Base-by-base conservation (phyloP, 305 asterid species). In the Fraxinus sp. region DNA sequence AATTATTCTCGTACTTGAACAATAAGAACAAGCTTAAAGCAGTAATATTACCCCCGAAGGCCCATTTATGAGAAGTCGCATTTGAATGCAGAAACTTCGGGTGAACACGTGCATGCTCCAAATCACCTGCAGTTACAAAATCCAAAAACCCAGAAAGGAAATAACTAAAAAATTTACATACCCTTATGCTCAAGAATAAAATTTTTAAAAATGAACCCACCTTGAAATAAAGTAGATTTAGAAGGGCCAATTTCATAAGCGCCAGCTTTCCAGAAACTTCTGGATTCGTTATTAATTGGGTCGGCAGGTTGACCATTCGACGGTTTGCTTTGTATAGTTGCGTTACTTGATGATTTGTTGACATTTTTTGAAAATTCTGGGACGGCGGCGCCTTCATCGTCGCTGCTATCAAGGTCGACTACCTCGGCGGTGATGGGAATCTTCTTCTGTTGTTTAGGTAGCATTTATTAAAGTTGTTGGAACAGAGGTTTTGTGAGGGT, bases 181-280 rank as follows among this genome's bases (percentile, higher is more conserved):
- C 26, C 46, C 26, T 22, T 22, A 74, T 9, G 30, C 36, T 39
- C 16, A 32, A 4, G 11, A 32, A 1, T 77, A 14, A 5, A 41
- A 41, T 24, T 36, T 82, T 36, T 1, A 78, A 79, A 24, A 81
- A 24, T 62, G 46, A 80, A 59, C 18, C 39, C 28, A 92, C 98
- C 98, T 86, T 91, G 90, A n/a, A 75, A 7, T 28, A 76, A 68
- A 83, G 85, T 70, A 18, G 92, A 83, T 33, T 76, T 86, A 32
- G 82, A 78, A 16, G 89, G 83, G 46, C 87, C 93, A 83, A 89
- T 86, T 86, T 90, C 97, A 81, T 84, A 90, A 68, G 83, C 93
- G 26, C 99, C 99, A n/a, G 99, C 98, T 86, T 89, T 95, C 99
- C 99, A 95, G 92, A 95, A 95, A 88, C 99, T 93, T 64, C 97